Evolutionary conservation across 192 early-diverging fungal genomes (phyloP), one percentile per base, ranked within the genome.

Genomic region (Helicostylum pulchrum): DNA sequence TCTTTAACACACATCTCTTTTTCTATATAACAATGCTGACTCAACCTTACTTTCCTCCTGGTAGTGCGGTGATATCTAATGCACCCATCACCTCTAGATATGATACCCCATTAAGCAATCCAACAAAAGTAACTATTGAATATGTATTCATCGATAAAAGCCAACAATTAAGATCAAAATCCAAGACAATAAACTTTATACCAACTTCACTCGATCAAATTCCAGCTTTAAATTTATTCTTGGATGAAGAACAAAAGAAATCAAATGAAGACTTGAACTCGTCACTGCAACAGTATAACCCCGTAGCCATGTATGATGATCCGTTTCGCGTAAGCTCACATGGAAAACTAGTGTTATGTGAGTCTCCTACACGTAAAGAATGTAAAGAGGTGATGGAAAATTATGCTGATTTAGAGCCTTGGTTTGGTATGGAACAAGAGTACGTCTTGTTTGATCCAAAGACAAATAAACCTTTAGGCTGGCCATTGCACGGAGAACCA

Each of bases 341-440:
- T 55, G 76, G 82, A 44, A 83, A 78, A 39, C 50, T 83, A 2
- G 81, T 83, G 9, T 56, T 83, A 31, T 64, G 61, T 53, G 81
- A 83, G 60, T 70, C 54, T 42, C 26, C 78, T 31, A 83, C 83
- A 66, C 78, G 81, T 52, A n/a, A 61, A 39, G 10, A 47, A 6
- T 65, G 65, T 21, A 30, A 43, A 19, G 65, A 75, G 51, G 45
- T 77, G 4, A 80, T 83, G 78, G 50, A 65, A 7, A 54, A 53
- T 42, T 64, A 74, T 64, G 66, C 65, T n/a, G 62, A 75, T 42
- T 14, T 58, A 15, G 60, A 78, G 43, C 71, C 81, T 42, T 83
- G 81, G 81, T 83, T 83, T 64, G 81, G 81, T 60, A 75, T 83
- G 57, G 81, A 83, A 57, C 81, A 83, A 68, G 80, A 82, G 59